Conservation (phyloP, 1,284 basidiomycete genomes). For the Cryptococcus sp. region DNA sequence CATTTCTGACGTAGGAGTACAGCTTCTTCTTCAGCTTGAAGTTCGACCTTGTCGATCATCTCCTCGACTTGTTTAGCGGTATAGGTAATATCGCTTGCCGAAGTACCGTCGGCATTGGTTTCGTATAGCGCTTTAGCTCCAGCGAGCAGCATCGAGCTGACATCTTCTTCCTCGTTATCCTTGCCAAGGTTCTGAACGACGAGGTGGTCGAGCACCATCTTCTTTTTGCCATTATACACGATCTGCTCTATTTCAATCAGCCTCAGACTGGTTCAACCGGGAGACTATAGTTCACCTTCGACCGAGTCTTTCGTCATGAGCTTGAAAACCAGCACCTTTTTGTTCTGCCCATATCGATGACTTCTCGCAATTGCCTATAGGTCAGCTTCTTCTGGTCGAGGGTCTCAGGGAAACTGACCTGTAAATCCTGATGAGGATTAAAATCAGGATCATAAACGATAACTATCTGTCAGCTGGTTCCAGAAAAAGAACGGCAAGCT, state of each 20-base stretch:
- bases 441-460: constrained; percentile 92
- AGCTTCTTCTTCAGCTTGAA: constrained; percentile 58
- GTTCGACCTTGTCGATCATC: constrained; percentile 75
- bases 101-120: constrained; percentile 50
- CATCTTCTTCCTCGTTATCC: constrained; percentile 62
- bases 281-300: constrained; percentile 59
- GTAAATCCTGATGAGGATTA: constrained; percentile 70
- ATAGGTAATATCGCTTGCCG: constrained; percentile 63
- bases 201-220: constrained; percentile 82
- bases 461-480: constrained; percentile 51
- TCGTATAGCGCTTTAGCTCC: constrained; percentile 77
- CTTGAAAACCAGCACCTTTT: constrained; percentile 75
- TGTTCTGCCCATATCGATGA: constrained; percentile 55
- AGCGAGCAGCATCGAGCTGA: constrained; percentile 75
- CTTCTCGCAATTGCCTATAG: constrained; percentile 81
- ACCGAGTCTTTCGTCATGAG: constrained; percentile 84
- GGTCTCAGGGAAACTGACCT: constrained; percentile 20
- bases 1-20: constrained; percentile 42
- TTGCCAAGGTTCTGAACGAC: constrained; percentile 87
- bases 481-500: constrained; percentile 8
- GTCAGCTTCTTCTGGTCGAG: not conserved
- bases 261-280: not conserved
- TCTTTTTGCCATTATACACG: constrained; percentile 81
- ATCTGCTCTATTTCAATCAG: constrained; percentile 63
- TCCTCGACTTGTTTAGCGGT: constrained; percentile 72